phyloP scores from a whole-genome alignment of 2,329 filamentous ascomycete genomes.

The Ilyonectria sp. region DNA sequence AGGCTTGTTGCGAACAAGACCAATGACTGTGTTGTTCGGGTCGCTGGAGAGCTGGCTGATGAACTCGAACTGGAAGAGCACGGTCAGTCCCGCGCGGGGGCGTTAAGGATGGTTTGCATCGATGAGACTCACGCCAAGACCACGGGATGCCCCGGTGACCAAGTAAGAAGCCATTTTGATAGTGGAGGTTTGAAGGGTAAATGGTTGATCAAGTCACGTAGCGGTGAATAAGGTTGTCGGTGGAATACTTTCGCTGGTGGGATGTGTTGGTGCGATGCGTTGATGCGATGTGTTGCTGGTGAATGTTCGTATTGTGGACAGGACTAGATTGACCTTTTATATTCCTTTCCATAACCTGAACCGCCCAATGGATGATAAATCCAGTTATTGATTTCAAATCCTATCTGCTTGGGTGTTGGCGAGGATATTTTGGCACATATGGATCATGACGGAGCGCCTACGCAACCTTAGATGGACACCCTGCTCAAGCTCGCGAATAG shows the following conservation, averaged over 20 bases:
- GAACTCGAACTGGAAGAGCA: slow-evolving; percentile 49
- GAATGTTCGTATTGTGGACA: neutral
- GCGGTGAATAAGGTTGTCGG: neutral
- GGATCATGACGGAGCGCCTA: neutral
- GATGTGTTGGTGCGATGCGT: neutral
- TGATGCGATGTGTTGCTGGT: neutral
- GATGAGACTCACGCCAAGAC: neutral
- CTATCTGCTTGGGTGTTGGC: neutral
- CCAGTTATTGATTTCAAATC: neutral
- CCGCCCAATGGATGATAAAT: neutral
- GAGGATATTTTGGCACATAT: neutral
- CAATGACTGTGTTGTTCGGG: slow-evolving; percentile 58
- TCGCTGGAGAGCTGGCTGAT: slow-evolving; percentile 59
- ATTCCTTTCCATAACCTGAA: neutral
- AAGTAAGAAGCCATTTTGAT: slow-evolving; percentile 7
- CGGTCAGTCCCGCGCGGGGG: neutral
- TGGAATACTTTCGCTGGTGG: neutral
- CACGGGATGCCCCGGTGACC: slow-evolving; percentile 12
- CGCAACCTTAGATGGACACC: neutral
- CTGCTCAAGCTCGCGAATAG: neutral
- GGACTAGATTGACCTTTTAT: neutral
- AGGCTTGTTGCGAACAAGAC: slow-evolving; percentile 61
- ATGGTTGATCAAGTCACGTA: neutral
- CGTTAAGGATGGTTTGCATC: neutral
- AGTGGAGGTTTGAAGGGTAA: no score